A percentile compares a stretch with the other conserved stretches of the same genome.
Evolutionary conservation across 225 moss, liverwort and hornwort species (phyloP).

Genomic region (Asterella californica): DNA sequence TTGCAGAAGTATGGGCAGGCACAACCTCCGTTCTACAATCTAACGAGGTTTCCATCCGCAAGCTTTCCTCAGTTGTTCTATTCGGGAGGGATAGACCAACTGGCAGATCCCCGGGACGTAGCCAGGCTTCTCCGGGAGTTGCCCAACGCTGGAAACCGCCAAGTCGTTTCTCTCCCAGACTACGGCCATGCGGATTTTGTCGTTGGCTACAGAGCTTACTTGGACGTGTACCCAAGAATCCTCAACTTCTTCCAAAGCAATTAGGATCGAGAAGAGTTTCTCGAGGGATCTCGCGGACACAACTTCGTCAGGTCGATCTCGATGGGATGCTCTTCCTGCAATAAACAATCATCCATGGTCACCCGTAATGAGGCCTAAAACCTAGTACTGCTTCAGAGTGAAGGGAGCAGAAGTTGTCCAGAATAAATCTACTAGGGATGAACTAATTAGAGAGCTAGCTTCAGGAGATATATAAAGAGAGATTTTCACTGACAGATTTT

Average conservation of each 20-base stretch:
- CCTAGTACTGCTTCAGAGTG: no score
- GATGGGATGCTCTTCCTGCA: no score
- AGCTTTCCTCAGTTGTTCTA: constrained; percentile 25
- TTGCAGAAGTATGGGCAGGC: constrained; percentile 22
- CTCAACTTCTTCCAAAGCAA: constrained; percentile 17
- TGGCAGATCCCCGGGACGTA: constrained; percentile 21
- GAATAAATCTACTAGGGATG: no score
- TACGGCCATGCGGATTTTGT: constrained; percentile 41
- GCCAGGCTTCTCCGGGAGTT: constrained; percentile 8
- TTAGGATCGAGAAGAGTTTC: background rate
- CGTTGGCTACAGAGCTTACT: constrained; percentile 9
- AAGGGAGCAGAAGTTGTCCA: no score
- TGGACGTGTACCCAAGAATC: constrained; percentile 27
- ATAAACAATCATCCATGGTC: no score
- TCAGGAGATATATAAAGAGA: no score
- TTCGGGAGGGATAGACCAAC: constrained; percentile 30
- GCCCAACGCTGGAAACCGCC: constrained; percentile 3
- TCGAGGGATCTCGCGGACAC: no score
- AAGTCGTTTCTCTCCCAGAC: constrained; percentile 13
- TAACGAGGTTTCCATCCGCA: constrained; percentile 24
- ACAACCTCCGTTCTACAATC: constrained; percentile 30
- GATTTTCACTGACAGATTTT: no score
- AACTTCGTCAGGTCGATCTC: no score
- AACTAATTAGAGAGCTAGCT: no score
- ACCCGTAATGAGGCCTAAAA: no score